Conservation (phyloP, 176 grass and related monocot species). For the Tuctoria greenei region DNA sequence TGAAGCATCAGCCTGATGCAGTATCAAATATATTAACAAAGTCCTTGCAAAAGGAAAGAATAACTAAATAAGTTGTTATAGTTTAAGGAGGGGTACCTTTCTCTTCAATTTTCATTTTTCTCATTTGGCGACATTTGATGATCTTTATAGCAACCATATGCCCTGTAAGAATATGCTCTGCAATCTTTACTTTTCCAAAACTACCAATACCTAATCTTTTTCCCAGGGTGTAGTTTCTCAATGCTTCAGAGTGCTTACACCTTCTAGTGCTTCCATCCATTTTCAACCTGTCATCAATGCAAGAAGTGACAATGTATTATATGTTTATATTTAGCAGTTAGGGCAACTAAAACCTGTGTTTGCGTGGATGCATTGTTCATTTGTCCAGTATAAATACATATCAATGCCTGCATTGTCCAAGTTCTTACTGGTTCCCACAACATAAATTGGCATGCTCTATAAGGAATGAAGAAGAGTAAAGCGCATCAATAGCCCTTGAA, state of each 20-base stretch:
- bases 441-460: background rate
- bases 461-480: background rate
- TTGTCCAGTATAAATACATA: no score
- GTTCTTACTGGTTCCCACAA: background rate
- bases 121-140: constrained; percentile 74
- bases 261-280: constrained; percentile 73
- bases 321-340: constrained; percentile 19
- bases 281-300: constrained; percentile 33
- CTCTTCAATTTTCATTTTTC: constrained; percentile 87
- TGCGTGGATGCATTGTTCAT: no score
- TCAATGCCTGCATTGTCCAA: background rate
- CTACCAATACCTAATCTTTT: constrained; percentile 88
- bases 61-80: background rate
- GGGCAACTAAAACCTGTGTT: background rate
- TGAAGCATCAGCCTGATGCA: constrained; percentile 23
- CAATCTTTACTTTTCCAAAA: constrained; percentile 93
- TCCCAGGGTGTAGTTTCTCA: constrained; percentile 81
- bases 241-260: constrained; percentile 47
- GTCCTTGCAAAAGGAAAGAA: background rate
- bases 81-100: constrained; percentile 52
- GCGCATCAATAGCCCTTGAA: no score
- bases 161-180: constrained; percentile 81
- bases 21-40: constrained; percentile 5
- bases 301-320: constrained; percentile 4
- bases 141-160: constrained; percentile 93